Base-by-base conservation (phyloP, 805 yeast genomes). In the Scheffersomyces ergatensis region DNA sequence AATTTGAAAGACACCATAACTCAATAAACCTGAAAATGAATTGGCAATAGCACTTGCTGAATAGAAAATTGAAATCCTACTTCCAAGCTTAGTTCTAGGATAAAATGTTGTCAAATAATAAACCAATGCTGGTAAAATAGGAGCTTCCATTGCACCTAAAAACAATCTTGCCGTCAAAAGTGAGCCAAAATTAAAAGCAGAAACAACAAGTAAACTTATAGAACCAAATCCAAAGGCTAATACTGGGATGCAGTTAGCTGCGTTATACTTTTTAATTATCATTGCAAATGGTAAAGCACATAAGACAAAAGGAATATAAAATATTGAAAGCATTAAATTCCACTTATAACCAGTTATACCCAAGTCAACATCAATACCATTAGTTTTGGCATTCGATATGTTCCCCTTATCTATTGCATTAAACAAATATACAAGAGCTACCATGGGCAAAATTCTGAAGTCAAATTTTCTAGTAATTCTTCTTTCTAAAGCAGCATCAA, bases 331-430 rank as follows among this genome's bases (percentile, higher is more conserved):
- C 63, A 72, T 63, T 25, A 64, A 50, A 48, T 72, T 73, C 74
- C 75, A 75, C 41, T 72, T 61, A 23, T 62, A 57, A 17, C 72
- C 74, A 4, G 49, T 48, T 35, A 75, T 64, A 25, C 63, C 63
- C 15, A 75, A 51, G 45, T 74, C 76, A 4, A 42, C 47, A 20
- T 64, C 74, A 36, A 75, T 50, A 24, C 73, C 73, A 43, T 72
- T 70, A 1, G 77, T 72, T 47, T 72, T 72, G 14, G 79, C 79
- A 51, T 74, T 74, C 13, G 73, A 65, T 35, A 74, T 72, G 46
- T 75, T 74, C 13, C 76, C 75, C 45, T 70, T 71, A 50, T 75
- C 78, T 40, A 75, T 60, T 12, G 76, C 71, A 46, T 71, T 71
- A 56, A 72, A 73, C 26, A 75, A 58, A 44, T 75, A 75, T 70